Evolutionary conservation across 1,284 basidiomycete genomes (phyloP).

Genomic region (Ganoderma sp.): DNA sequence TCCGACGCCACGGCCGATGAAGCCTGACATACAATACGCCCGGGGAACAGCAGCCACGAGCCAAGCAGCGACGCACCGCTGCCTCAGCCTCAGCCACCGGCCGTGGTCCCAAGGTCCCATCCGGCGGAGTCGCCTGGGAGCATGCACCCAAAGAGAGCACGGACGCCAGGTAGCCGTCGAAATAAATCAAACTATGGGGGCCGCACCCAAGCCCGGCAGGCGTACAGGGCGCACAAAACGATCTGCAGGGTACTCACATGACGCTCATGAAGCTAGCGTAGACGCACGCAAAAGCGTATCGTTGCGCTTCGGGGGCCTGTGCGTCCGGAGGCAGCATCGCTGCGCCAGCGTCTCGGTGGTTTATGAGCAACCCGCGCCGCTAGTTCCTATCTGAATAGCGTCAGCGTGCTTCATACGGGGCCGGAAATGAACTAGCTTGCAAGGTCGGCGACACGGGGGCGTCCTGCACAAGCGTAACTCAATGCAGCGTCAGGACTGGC

Average conservation of each 20-base stretch:
- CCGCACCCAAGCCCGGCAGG: conserved; percentile 1
- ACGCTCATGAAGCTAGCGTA: conserved; percentile 8
- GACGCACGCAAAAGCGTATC: conserved; percentile 9
- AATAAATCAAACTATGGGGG: conserved; percentile 5
- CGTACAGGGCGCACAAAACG: background rate
- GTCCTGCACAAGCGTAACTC: background rate
- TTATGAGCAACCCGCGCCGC: conserved; percentile 9
- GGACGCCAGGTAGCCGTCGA: conserved; percentile 6
- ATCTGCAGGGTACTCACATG: conserved; percentile 6
- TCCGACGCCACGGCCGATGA: conserved; percentile 5
- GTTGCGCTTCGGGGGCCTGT: conserved; percentile 1
- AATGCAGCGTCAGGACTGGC: conserved; percentile 6
- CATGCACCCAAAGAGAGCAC: conserved; percentile 3
- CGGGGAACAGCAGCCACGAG: background rate
- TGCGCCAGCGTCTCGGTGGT: conserved; percentile 10
- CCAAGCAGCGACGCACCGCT: background rate
- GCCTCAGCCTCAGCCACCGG: background rate
- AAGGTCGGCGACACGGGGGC: background rate
- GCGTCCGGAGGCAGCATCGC: conserved; percentile 4
- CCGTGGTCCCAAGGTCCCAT: background rate
- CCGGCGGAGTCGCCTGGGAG: background rate
- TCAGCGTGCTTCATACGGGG: conserved; percentile 7
- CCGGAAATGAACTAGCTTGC: conserved; percentile 9
- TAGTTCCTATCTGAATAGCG: conserved; percentile 10
- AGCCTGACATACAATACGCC: conserved; percentile 1